Conservation (phyloP, 371 early-diverging fungal species). For the Phascolomyces articulosus region DNA sequence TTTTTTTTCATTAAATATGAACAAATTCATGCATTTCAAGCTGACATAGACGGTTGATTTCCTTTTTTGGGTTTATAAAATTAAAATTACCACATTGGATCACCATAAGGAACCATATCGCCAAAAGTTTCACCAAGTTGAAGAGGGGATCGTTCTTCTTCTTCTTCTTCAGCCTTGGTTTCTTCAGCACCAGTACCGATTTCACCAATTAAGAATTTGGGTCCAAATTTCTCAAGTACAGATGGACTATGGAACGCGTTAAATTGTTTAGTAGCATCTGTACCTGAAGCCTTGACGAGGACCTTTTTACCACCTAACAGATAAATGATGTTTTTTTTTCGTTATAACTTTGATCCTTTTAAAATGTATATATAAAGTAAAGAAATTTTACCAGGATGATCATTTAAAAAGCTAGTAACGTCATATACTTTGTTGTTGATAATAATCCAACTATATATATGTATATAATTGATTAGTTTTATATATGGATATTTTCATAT, state of each 20-base stretch:
- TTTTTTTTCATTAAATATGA: neutral
- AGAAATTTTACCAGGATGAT: conserved; percentile 73
- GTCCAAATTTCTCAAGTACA: conserved; percentile 63
- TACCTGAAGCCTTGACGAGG: conserved; percentile 80
- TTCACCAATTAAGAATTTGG: conserved; percentile 61
- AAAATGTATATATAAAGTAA: no score
- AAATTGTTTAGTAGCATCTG: conserved; percentile 89
- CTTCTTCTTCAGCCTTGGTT: conserved; percentile 17
- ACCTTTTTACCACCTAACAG: conserved; percentile 61
- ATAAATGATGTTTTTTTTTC: no score
- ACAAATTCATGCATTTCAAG: neutral
- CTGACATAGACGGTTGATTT: neutral
- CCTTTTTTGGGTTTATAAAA: neutral
- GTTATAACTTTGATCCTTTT: no score
- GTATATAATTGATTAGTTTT: neutral
- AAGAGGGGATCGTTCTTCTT: conserved; percentile 22
- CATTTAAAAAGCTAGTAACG: conserved; percentile 76
- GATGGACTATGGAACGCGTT: conserved; percentile 78
- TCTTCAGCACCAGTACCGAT: conserved; percentile 63
- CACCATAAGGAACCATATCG: conserved; percentile 81
- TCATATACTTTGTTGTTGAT: conserved; percentile 82
- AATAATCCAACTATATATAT: conserved; percentile 78
- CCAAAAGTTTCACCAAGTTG: conserved; percentile 58
- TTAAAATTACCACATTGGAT: conserved; percentile 71
- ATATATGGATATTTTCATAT: no score